phyloP scores from a whole-genome alignment of 768 basidiomycete species.

The Daedaleopsis nitida region DNA sequence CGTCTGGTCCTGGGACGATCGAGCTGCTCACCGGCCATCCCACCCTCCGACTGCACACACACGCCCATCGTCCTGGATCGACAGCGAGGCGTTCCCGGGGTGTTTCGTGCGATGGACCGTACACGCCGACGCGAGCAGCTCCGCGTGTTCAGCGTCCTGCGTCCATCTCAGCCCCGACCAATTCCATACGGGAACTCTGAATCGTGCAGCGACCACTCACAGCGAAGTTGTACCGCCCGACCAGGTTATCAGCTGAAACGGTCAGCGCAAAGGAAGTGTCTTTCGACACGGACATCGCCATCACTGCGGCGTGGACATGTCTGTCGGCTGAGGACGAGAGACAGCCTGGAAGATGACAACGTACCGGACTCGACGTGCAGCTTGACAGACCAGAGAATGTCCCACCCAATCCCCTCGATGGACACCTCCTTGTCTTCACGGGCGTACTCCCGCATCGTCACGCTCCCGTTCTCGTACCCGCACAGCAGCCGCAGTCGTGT shows the following conservation, averaged over 20 bases:
- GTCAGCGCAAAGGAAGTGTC: constrained; percentile 66
- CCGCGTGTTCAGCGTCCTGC: constrained; percentile 21
- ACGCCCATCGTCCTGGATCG: constrained; percentile 71
- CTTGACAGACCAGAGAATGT: constrained; percentile 63
- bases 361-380: constrained; percentile 74
- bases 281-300: constrained; percentile 78
- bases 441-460: constrained; percentile 64
- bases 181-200: too few species aligned
- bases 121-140: constrained; percentile 25
- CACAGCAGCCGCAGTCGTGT: constrained; percentile 61
- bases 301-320: constrained; percentile 49
- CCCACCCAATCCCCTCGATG: constrained; percentile 77
- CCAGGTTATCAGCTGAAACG: constrained; percentile 83
- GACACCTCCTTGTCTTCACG: constrained; percentile 45
- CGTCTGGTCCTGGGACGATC: background rate
- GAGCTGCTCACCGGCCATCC: constrained; percentile 79
- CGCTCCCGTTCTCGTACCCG: constrained; percentile 87
- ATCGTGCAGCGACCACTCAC: constrained; percentile 33
- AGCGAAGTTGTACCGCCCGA: constrained; percentile 63
- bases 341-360: constrained; percentile 14
- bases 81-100: constrained; percentile 78
- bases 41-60: constrained; percentile 91
- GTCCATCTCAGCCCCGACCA: too few species aligned
- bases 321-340: background rate
- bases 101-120: constrained; percentile 63